These are phyloP conservation scores for Lupinus albus DNA, from an alignment of 306 rosid species.

Conservation along the genomic window DNA sequence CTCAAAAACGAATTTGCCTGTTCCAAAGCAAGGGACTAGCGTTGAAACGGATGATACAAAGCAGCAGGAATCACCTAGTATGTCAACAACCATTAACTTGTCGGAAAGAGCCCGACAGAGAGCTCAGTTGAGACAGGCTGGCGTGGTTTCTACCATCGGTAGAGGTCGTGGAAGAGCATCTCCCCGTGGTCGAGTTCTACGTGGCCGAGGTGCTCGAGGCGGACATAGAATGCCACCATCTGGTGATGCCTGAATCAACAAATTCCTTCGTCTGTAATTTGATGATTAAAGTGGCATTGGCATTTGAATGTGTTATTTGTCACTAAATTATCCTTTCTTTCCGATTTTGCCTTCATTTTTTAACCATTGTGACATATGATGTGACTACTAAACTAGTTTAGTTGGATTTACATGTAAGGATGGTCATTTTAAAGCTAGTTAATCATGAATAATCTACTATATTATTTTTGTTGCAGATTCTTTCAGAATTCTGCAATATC, in stretches of 20 bases:
- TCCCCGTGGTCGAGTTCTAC: conserved; percentile 57
- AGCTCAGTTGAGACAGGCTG: conserved; percentile 72
- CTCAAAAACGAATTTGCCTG: conserved; percentile 49
- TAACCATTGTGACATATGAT: not conserved
- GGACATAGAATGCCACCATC: conserved; percentile 65
- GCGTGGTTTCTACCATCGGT: conserved; percentile 47
- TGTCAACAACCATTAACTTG: conserved; percentile 65
- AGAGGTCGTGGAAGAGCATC: conserved; percentile 71
- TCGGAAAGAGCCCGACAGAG: conserved; percentile 67
- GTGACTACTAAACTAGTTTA: too few species aligned
- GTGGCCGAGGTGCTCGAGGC: conserved; percentile 59
- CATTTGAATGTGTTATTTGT: conserved; percentile 7
- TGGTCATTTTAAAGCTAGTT: not conserved
- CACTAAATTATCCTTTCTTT: not conserved
- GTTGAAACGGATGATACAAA: conserved; percentile 51
- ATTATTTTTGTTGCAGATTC: not conserved
- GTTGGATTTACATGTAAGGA: not conserved
- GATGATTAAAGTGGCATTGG: not conserved
- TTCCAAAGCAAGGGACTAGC: conserved; percentile 40
- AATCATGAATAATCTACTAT: not conserved
- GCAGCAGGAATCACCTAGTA: conserved; percentile 56
- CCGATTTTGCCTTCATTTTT: not conserved
- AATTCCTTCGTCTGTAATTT: not conserved
- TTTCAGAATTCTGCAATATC: not conserved
- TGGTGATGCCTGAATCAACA: conserved; percentile 41